Evolutionary conservation across 352 stramenopile species (phyloP).

Genomic region (Globisporangium orthogonon): DNA sequence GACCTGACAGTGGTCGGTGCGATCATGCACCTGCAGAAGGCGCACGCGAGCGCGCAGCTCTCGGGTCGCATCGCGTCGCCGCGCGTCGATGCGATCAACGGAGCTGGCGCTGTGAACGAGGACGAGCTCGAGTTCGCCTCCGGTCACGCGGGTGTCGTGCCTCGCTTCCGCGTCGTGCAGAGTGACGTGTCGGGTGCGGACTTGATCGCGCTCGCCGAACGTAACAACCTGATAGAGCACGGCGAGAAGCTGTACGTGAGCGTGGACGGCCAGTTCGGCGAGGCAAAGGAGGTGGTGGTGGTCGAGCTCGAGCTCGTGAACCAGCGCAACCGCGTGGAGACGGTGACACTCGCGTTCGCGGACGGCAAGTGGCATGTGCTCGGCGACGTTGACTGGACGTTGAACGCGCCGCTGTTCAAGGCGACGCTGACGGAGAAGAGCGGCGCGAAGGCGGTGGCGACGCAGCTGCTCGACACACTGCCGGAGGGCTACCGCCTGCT

Average conservation of each 20-base stretch:
- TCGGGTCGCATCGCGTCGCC: conserved; percentile 21
- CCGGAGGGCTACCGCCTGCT: conserved; percentile 75
- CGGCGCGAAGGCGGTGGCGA: conserved; percentile 15
- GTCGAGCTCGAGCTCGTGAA: conserved; percentile 47
- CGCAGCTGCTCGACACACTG: conserved; percentile 59
- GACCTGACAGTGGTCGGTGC: conserved; percentile 73
- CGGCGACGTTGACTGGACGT: conserved; percentile 43
- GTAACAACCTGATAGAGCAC: conserved; percentile 27
- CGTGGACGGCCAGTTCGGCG: conserved; percentile 50
- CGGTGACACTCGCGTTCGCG: conserved; percentile 25
- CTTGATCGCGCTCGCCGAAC: conserved; percentile 37
- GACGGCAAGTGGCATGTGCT: conserved; percentile 49
- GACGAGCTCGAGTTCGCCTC: conserved; percentile 35
- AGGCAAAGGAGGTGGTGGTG: conserved; percentile 28
- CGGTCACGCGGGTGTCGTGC: conserved; percentile 23
- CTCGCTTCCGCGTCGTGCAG: conserved; percentile 30
- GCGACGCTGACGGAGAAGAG: conserved; percentile 32
- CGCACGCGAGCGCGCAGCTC: conserved; percentile 22
- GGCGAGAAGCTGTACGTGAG: conserved; percentile 48
- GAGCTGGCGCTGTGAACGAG: conserved; percentile 18
- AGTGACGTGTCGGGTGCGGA: conserved; percentile 19
- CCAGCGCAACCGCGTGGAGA: conserved; percentile 23
- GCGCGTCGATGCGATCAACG: conserved; percentile 2
- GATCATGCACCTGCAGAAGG: conserved; percentile 64
- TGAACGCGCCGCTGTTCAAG: conserved; percentile 56